phyloP scores from a whole-genome alignment of 2,329 filamentous ascomycete genomes.

The Drechslerella dactyloides region DNA sequence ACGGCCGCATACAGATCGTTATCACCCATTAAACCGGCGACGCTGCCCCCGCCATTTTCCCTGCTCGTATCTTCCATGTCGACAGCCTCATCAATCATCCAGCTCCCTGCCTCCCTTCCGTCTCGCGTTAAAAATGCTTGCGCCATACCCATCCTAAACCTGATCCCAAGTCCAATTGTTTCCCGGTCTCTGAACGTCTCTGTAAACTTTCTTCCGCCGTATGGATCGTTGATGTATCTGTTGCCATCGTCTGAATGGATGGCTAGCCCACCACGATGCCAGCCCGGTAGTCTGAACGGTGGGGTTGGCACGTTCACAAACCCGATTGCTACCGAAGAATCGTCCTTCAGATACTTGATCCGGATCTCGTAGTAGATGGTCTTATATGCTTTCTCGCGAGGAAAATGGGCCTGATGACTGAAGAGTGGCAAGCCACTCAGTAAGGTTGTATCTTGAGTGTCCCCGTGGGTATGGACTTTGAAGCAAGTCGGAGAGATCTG shows the following conservation, averaged over 20 bases:
- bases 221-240: conserved; percentile 75
- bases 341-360: conserved; percentile 61
- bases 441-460: conserved; percentile 66
- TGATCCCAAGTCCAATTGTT: conserved; percentile 75
- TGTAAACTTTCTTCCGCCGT: conserved; percentile 74
- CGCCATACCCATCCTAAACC: conserved; percentile 59
- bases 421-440: conserved; percentile 74
- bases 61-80: conserved; percentile 60
- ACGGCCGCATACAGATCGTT: conserved; percentile 75
- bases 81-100: conserved; percentile 77
- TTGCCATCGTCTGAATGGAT: conserved; percentile 83
- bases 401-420: conserved; percentile 65
- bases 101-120: conserved; percentile 67
- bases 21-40: conserved; percentile 71
- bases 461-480: conserved; percentile 57
- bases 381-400: conserved; percentile 63
- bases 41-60: conserved; percentile 48
- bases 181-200: conserved; percentile 69
- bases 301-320: conserved; percentile 78
- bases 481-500: conserved; percentile 59
- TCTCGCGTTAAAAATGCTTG: conserved; percentile 75
- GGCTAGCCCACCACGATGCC: conserved; percentile 76
- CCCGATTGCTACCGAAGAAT: conserved; percentile 69
- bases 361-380: conserved; percentile 75
- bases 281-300: conserved; percentile 76